These are phyloP conservation scores for Neoboletus magnificus DNA, from an alignment of 768 basidiomycete species.

Conservation along the genomic window DNA sequence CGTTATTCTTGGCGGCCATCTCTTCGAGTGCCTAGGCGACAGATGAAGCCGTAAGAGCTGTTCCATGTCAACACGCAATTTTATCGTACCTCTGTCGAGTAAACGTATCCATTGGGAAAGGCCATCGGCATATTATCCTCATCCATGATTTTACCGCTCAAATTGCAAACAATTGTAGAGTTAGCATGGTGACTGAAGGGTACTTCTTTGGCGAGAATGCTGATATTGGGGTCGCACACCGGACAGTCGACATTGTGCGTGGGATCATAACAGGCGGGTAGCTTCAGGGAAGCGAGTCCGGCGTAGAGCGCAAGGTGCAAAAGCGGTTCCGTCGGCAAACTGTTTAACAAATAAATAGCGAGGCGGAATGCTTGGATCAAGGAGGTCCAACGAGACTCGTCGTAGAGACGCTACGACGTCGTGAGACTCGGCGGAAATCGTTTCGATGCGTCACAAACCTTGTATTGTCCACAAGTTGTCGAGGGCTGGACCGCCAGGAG, in stretches of 20 bases:
- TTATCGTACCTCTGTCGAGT: constrained; percentile 78
- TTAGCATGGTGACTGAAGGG: constrained; percentile 93
- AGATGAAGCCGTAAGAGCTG: constrained; percentile 11
- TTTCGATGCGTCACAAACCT: constrained; percentile 43
- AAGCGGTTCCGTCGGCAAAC: constrained; percentile 82
- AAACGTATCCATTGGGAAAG: constrained; percentile 88
- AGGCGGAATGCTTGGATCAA: constrained; percentile 78
- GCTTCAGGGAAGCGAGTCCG: constrained; percentile 86
- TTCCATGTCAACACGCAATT: constrained; percentile 3
- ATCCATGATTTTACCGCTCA: constrained; percentile 93
- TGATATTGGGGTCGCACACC: constrained; percentile 77
- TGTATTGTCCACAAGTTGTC: constrained; percentile 76
- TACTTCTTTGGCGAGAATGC: constrained; percentile 77
- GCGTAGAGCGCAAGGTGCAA: constrained; percentile 87
- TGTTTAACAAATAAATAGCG: constrained; percentile 84
- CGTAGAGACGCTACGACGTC: constrained; percentile 70
- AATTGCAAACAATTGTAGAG: constrained; percentile 89
- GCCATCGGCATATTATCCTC: constrained; percentile 91
- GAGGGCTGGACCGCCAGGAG: constrained; percentile 72
- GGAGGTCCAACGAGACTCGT: constrained; percentile 68
- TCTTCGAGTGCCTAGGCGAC: constrained; percentile 71
- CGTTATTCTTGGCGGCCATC: constrained; percentile 79
- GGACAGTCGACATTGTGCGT: constrained; percentile 86
- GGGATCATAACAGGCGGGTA: constrained; percentile 75
- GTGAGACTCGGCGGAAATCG: constrained; percentile 11